Conservation (phyloP, 108 stramenopile species). For the Asterionellopsis glacialis region DNA sequence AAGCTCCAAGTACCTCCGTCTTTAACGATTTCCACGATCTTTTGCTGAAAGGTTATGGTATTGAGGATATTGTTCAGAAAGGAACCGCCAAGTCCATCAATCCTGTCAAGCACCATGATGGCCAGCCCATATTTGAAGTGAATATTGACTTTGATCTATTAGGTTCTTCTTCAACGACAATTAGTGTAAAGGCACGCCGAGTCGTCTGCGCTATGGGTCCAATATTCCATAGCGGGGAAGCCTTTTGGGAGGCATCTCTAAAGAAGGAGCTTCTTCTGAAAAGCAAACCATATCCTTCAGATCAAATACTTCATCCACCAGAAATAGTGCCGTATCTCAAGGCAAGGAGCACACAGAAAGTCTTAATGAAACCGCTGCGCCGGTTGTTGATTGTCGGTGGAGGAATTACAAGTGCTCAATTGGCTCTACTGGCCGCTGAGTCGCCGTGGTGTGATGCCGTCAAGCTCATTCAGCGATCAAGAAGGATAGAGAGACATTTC, state of each 20-base stretch:
- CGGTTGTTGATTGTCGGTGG: too few relatives aligned
- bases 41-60: constrained; percentile 15
- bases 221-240: constrained; percentile 8
- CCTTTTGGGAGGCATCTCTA: constrained; percentile 10
- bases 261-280: constrained; percentile 2
- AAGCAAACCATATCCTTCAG: neutral
- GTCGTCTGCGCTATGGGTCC: constrained; percentile 29
- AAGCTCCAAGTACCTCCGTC: constrained; percentile 13
- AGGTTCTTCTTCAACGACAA: too few relatives aligned
- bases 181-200: constrained; percentile 10
- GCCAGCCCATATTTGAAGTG: neutral
- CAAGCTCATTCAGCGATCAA: constrained; percentile 18
- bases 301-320: too few relatives aligned
- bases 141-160: neutral
- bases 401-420: too few relatives aligned
- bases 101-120: neutral
- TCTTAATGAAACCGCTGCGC: too few relatives aligned
- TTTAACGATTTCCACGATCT: constrained; percentile 23
- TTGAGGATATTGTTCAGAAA: constrained; percentile 11
- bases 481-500: constrained; percentile 11
- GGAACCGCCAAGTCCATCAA: constrained; percentile 6
- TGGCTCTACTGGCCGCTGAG: constrained; percentile 12
- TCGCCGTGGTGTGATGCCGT: constrained; percentile 12
- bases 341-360: too few relatives aligned
- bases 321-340: too few relatives aligned